Conservation (phyloP, 176 grass and related monocot genomes). For the Hsuehochloa calcarea region DNA sequence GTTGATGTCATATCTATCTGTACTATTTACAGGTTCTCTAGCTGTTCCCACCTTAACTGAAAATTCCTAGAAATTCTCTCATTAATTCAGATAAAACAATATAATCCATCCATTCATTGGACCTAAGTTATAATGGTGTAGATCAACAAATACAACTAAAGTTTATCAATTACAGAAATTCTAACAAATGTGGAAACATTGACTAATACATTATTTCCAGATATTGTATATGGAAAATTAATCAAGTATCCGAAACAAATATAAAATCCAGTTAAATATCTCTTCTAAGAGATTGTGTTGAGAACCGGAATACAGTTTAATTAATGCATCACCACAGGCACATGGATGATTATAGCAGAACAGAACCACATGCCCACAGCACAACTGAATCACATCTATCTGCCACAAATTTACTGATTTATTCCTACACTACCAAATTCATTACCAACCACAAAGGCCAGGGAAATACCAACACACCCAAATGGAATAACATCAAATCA, state of each 20-base stretch:
- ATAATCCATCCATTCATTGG: background rate
- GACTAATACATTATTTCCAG: background rate
- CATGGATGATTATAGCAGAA: background rate
- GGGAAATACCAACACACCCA: background rate
- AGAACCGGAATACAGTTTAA: background rate
- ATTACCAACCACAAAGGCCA: background rate
- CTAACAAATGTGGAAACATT: background rate
- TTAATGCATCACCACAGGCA: background rate
- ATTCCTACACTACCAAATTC: background rate
- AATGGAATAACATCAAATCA: background rate
- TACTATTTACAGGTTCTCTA: conserved; percentile 3
- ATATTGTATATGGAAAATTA: background rate
- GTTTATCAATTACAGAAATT: conserved; percentile 20
- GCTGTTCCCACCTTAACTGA: background rate
- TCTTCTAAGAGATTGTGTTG: background rate
- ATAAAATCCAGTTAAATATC: background rate
- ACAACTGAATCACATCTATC: background rate
- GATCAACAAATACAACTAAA: background rate
- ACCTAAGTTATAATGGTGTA: background rate
- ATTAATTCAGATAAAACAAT: background rate
- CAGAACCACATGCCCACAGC: background rate
- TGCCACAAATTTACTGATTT: background rate
- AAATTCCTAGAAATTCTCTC: background rate
- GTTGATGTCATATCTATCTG: background rate
- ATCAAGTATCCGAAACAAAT: background rate